These are phyloP conservation scores for Penicillium flavigenum DNA, from an alignment of 495 filamentous ascomycete genomes.

Conservation along the genomic window DNA sequence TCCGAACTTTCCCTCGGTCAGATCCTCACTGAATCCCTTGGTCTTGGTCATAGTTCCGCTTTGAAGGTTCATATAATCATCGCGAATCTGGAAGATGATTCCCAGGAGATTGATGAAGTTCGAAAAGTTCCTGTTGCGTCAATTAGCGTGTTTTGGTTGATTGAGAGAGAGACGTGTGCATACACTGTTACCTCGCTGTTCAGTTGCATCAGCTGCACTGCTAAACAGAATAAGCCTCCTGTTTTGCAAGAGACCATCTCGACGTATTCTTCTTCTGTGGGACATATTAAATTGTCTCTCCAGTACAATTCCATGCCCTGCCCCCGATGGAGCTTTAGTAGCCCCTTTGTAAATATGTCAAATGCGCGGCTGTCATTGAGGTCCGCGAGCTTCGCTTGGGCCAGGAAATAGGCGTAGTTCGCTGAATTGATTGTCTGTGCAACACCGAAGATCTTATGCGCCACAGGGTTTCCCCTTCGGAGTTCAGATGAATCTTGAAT, in stretches of 20 bases:
- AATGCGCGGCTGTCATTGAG: constrained; percentile 60
- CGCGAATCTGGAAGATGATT: constrained; percentile 8
- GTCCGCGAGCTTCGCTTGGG: constrained; percentile 64
- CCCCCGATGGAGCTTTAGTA: constrained; percentile 81
- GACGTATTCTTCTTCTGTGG: constrained; percentile 85
- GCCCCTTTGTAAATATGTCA: constrained; percentile 72
- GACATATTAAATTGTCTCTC: constrained; percentile 78
- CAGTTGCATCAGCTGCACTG: constrained; percentile 77
- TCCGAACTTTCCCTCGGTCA: constrained; percentile 89
- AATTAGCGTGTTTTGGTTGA: no score
- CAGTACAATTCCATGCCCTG: constrained; percentile 95
- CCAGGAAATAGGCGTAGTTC: constrained; percentile 86
- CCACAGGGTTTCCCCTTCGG: constrained; percentile 78
- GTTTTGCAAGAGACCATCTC: constrained; percentile 95
- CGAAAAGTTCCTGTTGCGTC: background rate
- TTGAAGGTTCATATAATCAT: constrained; percentile 9
- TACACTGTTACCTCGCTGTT: background rate
- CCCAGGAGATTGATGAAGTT: background rate
- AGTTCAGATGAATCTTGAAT: constrained; percentile 76
- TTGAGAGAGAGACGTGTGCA: background rate
- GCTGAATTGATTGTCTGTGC: constrained; percentile 92
- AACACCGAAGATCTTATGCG: constrained; percentile 83
- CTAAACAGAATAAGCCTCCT: constrained; percentile 83
- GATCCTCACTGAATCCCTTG: constrained; percentile 83
- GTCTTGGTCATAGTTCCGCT: constrained; percentile 53